Evolutionary conservation across 345 rosid genomes (phyloP), one percentile per base, ranked within the genome.

Genomic region (Eucalyptus curtisii): DNA sequence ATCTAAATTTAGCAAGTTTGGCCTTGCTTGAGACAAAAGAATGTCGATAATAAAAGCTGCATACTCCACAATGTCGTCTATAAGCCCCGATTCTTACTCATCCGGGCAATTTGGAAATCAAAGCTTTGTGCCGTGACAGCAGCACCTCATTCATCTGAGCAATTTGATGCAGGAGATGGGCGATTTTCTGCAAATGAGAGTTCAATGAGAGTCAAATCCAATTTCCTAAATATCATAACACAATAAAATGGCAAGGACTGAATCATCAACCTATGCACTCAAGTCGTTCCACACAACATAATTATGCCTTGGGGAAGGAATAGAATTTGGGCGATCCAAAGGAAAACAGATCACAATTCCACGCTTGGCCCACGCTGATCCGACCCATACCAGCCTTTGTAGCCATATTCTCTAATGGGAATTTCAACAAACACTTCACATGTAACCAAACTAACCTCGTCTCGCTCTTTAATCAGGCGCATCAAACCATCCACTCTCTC

Each of bases 141-240:
- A 89, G 64, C 57, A 89, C 88, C 57, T 81, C 88, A 50, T 89
- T 89, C 90, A 89, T 87, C 49, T 89, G 90, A 61, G 90, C 86
- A 59, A 87, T 89, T 89, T 87, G 90, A 81, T 48, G 66, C 86
- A 89, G 87, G 37, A 89, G 90, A 64, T 49, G 89, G 49, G 87
- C 57, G 37, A 89, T 89, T 87, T 89, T 89, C 90, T 89, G 89
- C 86, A 89, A 40, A 37, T 19, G 45, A 71, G 45, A 71, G 81
- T 71, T 33, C 81, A 9, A 19, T 10, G 82, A 16, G 82, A 37
- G 45, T 76, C 11, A 86, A 27, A 76, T 30, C 44, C 80, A 79
- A 55, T 64, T 3, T 87, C 30, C 52, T 16, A 66, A 40, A 10
- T 31, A 40, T 49, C n/a, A 50, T 49, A 19, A 19, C 44, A 16